Conservation (phyloP, 768 basidiomycete species). For the Mycena capillaripes region DNA sequence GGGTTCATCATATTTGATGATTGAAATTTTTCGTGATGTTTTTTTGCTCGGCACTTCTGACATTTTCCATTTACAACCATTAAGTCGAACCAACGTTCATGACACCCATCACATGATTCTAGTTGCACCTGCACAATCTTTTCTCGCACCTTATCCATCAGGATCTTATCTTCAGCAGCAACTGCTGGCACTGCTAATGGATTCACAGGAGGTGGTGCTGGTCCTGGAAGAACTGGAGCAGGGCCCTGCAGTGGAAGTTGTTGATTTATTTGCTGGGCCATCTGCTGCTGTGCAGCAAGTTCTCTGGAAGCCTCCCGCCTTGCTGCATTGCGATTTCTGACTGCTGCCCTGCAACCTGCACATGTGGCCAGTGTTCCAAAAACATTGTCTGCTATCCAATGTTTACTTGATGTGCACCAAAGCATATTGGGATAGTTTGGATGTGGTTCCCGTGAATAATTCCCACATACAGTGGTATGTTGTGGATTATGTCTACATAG, state of each 20-base stretch:
- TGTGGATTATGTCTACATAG: no score
- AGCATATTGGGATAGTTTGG: no score
- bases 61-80: conserved; percentile 12
- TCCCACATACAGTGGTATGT: no score
- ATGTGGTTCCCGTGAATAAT: no score
- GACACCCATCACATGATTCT: not conserved
- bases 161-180: not conserved
- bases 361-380: no score
- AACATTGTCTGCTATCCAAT: no score
- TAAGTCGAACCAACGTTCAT: conserved; percentile 30
- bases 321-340: no score
- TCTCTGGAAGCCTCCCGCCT: no score
- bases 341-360: no score
- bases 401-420: no score
- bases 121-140: conserved; percentile 11
- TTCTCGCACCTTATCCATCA: not conserved
- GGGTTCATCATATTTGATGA: not conserved
- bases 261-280: no score
- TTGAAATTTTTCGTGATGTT: not conserved
- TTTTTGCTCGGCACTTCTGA: not conserved
- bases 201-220: not conserved
- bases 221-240: not conserved
- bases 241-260: not conserved
- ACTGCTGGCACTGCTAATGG: not conserved
- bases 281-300: not conserved